Conservation (phyloP, 306 rosid species). For the Vigna trinervia region DNA sequence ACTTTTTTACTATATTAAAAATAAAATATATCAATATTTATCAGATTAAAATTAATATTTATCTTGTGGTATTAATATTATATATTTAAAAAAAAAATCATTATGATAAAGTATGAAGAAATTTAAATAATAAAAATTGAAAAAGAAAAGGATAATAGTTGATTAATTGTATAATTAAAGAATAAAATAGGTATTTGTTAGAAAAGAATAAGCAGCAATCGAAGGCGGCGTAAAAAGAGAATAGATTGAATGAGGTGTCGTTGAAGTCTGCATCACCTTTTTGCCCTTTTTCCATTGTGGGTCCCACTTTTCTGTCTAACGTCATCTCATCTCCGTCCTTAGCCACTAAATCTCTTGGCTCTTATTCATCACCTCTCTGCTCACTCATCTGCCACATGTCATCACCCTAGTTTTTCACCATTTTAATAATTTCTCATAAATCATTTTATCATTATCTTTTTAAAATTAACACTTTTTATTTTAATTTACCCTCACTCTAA, state of each 20-base stretch:
- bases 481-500: too few relatives aligned
- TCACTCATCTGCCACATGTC: constrained; percentile 55
- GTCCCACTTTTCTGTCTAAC: constrained; percentile 36
- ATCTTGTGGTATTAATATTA: too few relatives aligned
- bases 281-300: neutral
- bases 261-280: constrained; percentile 43
- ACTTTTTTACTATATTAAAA: too few relatives aligned
- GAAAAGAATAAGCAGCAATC: neutral
- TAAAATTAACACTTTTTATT: too few relatives aligned
- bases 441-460: too few relatives aligned
- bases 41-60: too few relatives aligned
- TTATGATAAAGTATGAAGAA: too few relatives aligned
- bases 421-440: neutral
- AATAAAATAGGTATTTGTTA: neutral
- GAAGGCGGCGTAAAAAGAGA: constrained; percentile 67
- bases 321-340: constrained; percentile 47
- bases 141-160: too few relatives aligned
- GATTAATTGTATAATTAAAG: too few relatives aligned
- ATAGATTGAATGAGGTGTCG: neutral
- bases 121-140: too few relatives aligned
- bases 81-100: too few relatives aligned
- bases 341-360: constrained; percentile 54
- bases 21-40: too few relatives aligned
- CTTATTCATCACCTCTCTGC: constrained; percentile 26
- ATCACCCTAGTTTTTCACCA: constrained; percentile 29